Conservation (phyloP, 2,329 filamentous ascomycete species). For the Exophiala sp. region DNA sequence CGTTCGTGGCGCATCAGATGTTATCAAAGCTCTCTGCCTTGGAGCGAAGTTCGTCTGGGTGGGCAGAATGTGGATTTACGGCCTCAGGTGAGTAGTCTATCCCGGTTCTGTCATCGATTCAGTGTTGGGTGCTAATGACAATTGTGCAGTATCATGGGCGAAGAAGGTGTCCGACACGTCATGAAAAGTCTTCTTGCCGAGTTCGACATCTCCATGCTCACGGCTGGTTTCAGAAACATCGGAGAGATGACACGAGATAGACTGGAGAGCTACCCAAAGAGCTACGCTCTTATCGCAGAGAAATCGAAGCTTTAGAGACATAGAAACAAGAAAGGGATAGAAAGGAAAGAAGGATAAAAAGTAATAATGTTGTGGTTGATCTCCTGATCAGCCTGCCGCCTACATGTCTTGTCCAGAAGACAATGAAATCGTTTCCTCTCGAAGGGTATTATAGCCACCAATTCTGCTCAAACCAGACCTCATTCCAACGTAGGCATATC, state of each 20-base stretch:
- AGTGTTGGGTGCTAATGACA: not conserved
- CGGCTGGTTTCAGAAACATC: conserved; percentile 54
- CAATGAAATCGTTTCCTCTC: too few relatives aligned
- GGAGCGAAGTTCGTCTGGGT: conserved; percentile 62
- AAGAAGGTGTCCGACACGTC: conserved; percentile 59
- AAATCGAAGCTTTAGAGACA: conserved; percentile 30
- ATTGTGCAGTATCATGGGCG: conserved; percentile 51
- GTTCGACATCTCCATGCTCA: conserved; percentile 60
- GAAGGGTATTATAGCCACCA: too few relatives aligned
- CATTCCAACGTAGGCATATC: not conserved
- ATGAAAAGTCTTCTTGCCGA: conserved; percentile 61
- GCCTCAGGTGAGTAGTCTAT: conserved; percentile 34
- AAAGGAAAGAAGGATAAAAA: not conserved
- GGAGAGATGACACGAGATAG: conserved; percentile 46
- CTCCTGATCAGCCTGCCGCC: not conserved
- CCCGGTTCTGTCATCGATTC: not conserved
- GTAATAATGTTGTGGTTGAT: not conserved
- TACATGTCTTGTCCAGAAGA: too few relatives aligned
- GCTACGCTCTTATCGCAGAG: conserved; percentile 38
- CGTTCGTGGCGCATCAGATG: conserved; percentile 54
- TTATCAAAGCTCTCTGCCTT: conserved; percentile 60
- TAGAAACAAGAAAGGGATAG: not conserved
- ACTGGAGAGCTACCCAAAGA: conserved; percentile 43
- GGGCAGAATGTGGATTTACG: conserved; percentile 60
- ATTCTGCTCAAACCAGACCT: too few relatives aligned